Evolutionary conservation across 1,139 yeast genomes (phyloP).

Genomic region (Taphrina deformans): DNA sequence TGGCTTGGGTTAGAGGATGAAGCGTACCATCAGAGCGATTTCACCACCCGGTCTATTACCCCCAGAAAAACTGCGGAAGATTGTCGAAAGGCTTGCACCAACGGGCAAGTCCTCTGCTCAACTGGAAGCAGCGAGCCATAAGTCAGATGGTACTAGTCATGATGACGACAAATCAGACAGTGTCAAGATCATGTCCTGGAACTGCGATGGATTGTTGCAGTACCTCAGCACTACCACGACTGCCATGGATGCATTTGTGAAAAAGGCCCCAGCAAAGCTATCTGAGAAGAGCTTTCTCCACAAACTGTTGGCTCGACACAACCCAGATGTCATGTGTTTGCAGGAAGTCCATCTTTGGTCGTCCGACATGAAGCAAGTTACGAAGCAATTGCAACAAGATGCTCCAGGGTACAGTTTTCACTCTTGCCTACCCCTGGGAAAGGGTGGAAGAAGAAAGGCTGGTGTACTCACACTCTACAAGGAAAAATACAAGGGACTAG

Average conservation of each 20-base stretch:
- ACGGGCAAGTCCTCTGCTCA: background rate
- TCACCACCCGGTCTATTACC: slow-evolving; percentile 2
- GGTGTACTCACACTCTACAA: slow-evolving; percentile 22
- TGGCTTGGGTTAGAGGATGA: too few species aligned
- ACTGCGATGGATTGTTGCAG: slow-evolving; percentile 24
- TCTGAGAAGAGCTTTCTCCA: slow-evolving; percentile 5
- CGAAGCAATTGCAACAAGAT: background rate
- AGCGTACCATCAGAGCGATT: background rate
- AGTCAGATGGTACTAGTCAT: background rate
- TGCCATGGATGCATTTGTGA: slow-evolving; percentile 16
- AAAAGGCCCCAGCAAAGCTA: background rate
- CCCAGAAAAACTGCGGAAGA: background rate
- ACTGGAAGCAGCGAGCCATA: background rate
- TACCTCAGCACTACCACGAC: slow-evolving; percentile 3
- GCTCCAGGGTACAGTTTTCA: slow-evolving; percentile 15
- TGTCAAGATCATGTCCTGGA: slow-evolving; percentile 28
- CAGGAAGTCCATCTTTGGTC: slow-evolving; percentile 25
- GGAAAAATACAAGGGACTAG: background rate
- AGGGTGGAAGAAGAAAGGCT: slow-evolving; percentile 1
- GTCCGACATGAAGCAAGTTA: background rate
- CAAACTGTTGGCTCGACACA: background rate
- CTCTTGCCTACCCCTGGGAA: slow-evolving; percentile 6
- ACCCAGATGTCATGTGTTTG: slow-evolving; percentile 22
- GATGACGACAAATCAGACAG: background rate
- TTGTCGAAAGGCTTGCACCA: background rate